phyloP scores from a whole-genome alignment of 108 stramenopile species.

The Epithemia pelagica region DNA sequence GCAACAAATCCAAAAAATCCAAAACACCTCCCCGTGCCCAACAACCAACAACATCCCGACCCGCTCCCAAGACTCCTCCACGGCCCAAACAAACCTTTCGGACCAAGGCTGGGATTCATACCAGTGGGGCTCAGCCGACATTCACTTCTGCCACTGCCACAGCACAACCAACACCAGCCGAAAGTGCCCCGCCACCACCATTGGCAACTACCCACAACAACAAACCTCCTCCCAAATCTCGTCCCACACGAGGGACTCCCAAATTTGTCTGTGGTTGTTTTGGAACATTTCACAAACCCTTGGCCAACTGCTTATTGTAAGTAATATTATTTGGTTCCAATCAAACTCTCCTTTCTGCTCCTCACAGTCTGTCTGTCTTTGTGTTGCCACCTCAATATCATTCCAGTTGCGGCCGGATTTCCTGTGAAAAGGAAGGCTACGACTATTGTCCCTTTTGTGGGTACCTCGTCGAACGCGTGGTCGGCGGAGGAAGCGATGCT shows the following conservation, averaged over 20 bases:
- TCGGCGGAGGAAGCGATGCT: neutral
- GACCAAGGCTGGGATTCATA: too few relatives aligned
- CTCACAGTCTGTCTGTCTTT: neutral
- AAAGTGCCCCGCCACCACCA: neutral
- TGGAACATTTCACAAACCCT: constrained; percentile 39
- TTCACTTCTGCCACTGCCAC: neutral
- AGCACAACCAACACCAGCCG: constrained; percentile 5
- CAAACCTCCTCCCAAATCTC: constrained; percentile 1
- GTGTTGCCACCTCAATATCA: neutral
- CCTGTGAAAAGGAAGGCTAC: constrained; percentile 46
- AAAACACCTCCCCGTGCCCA: neutral
- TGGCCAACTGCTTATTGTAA: constrained; percentile 46
- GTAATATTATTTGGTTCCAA: neutral
- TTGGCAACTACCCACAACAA: constrained; percentile 9
- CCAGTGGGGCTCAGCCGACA: too few relatives aligned
- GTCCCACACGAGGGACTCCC: constrained; percentile 12
- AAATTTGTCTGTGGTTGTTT: constrained; percentile 40
- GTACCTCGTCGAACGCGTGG: constrained; percentile 17
- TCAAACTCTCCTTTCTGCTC: neutral
- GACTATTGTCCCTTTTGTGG: constrained; percentile 53
- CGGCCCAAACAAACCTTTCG: neutral
- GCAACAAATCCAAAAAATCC: constrained; percentile 1
- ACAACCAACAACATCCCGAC: neutral
- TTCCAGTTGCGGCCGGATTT: constrained; percentile 42
- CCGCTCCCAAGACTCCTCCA: neutral